These are phyloP conservation scores for Arachis hypogaea DNA, from an alignment of 306 rosid genomes.

Conservation along the genomic window DNA sequence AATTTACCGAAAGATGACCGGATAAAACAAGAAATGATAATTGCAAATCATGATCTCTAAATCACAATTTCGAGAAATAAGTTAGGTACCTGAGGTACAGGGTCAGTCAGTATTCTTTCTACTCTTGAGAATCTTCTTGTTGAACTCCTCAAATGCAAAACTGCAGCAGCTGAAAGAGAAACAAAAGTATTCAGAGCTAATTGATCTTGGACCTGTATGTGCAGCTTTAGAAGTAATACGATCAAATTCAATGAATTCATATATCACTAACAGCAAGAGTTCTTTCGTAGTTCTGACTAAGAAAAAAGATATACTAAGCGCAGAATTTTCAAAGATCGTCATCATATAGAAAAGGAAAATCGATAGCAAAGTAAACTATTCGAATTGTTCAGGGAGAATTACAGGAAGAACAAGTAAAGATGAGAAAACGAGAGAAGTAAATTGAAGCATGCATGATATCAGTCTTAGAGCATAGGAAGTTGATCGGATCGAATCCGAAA, in stretches of 20 bases:
- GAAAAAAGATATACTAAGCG: neutral
- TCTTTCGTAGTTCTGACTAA: no score
- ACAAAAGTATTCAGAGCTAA: neutral
- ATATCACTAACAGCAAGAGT: no score
- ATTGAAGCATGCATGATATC: constrained; percentile 21
- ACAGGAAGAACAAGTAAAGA: constrained; percentile 16
- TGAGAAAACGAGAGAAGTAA: constrained; percentile 13
- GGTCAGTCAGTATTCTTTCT: constrained; percentile 37
- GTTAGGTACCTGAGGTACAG: constrained; percentile 46
- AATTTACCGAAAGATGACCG: neutral
- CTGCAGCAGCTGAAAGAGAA: constrained; percentile 18
- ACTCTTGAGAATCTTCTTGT: constrained; percentile 41
- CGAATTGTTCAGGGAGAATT: constrained; percentile 29
- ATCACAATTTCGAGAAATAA: constrained; percentile 21
- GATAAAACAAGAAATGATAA: constrained; percentile 19
- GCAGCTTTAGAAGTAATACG: neutral
- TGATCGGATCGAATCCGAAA: constrained; percentile 43
- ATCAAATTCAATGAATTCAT: neutral
- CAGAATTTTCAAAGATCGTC: constrained; percentile 19
- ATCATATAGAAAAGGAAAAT: neutral
- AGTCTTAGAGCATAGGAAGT: constrained; percentile 13
- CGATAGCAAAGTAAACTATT: neutral
- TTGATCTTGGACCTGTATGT: constrained; percentile 7
- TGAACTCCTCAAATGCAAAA: constrained; percentile 22
- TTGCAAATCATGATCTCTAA: neutral